Base-by-base conservation (phyloP, 768 basidiomycete genomes). In the Zangia roseola region DNA sequence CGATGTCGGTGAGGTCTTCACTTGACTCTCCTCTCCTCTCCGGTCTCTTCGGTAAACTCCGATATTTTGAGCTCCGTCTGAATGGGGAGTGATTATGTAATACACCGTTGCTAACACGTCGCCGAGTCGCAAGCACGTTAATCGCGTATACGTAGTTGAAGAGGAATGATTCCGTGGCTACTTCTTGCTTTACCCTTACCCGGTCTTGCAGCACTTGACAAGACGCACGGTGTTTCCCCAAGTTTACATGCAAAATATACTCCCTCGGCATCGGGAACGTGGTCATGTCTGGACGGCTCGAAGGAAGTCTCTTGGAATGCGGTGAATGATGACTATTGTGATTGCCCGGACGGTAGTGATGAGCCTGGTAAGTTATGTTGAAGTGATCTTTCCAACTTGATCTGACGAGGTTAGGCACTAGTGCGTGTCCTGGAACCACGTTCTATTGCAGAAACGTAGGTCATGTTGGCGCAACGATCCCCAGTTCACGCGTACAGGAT, bases 281-380 rank as follows among this genome's bases (percentile, higher is more conserved):
- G 92, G 88, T 77, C 71, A 53, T 97, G 93, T 70, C 70, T 95
- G 51, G 86, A 94, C 58, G 87, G 85, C 19, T 84, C 82, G 0
- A 85, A 84, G 60, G 76, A 81, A 53, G 91, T 97, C 54, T 71
- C 84, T 2, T 92, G 85, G 84, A 69, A 72, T 28, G 83, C 88
- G 17, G 84, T 97, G 21, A 97, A 97, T 65, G 91, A 97, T 62
- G 93, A 97, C 68, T 92, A 84, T 60, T 97, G 94, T 62, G 94
- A 97, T 71, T 97, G 94, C 63, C 75, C 76, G 25, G 94, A 97
- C 61, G 93, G 93, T n/a, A 93, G 88, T 55, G 94, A 97, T 56
- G 94, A 97, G 65, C 94, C 94, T 66, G 94, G 94, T 86, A 40
- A 46, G 57, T 26, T 34, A 49, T 40, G 42, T 30, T 34, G 10